These are phyloP conservation scores for sunflower (Helianthus annuus) DNA, from an alignment of 129 eudicot species.

Conservation along the genomic window HanXRQr2.0-SUNRISE NC_035440.2:104072299-104072798, in stretches of 20 bases:
- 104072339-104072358: no score
- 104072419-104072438: neutral
- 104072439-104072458: conserved; percentile 8
- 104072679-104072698: neutral
- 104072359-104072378: no score
- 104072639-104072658: conserved; percentile 74
- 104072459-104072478: neutral
- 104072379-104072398: no score
- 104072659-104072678: conserved; percentile 57
- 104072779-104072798: neutral
- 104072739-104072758: neutral
- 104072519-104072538: neutral
- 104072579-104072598: conserved; percentile 77
- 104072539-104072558: conserved; percentile 75
- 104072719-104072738: neutral
- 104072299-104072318: no score
- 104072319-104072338: no score
- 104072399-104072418: neutral
- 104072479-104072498: conserved; percentile 20
- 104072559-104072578: conserved; percentile 82
- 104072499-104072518: conserved; percentile 25
- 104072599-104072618: conserved; percentile 72
- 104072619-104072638: conserved; percentile 55
- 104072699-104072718: neutral
- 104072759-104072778: neutral